phyloP scores from a whole-genome alignment of 768 basidiomycete genomes.

The Crucibulum laeve region DNA sequence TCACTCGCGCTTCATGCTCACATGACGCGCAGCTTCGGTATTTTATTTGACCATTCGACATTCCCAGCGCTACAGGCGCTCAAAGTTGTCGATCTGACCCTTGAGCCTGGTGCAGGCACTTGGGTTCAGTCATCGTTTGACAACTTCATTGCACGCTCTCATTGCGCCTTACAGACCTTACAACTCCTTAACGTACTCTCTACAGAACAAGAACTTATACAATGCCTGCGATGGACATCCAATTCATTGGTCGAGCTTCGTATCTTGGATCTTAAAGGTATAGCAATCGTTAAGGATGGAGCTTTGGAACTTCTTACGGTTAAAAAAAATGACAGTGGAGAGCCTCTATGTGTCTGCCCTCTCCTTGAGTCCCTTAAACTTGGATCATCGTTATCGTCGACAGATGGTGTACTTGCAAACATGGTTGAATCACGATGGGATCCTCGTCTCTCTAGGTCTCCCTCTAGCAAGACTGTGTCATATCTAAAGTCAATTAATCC shows the following conservation, averaged over 20 bases:
- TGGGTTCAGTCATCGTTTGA: slow-evolving; percentile 11
- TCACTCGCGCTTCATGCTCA: not conserved
- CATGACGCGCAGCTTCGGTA: not conserved
- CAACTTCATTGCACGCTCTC: slow-evolving; percentile 10
- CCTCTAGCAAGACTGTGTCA: slow-evolving; percentile 2
- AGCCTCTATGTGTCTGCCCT: slow-evolving; percentile 7
- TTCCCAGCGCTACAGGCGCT: slow-evolving; percentile 9
- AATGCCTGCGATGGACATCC: slow-evolving; percentile 10
- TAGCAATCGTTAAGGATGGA: not conserved
- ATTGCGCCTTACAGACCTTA: slow-evolving; percentile 7
- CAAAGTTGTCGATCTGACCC: slow-evolving; percentile 6
- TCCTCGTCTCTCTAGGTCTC: not conserved
- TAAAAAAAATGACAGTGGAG: not conserved
- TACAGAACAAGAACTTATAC: slow-evolving; percentile 11
- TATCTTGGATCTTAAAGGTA: not conserved
- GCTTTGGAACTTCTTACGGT: not conserved
- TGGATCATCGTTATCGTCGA: slow-evolving; percentile 10
- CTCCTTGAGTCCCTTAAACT: slow-evolving; percentile 12
- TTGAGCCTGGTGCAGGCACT: slow-evolving; percentile 1
- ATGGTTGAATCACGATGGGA: slow-evolving; percentile 15
- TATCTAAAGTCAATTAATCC: slow-evolving; percentile 13
- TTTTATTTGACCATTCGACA: slow-evolving; percentile 4
- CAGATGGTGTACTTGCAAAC: slow-evolving; percentile 12
- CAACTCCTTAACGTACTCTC: slow-evolving; percentile 9
- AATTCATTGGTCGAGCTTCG: not conserved